Evolutionary conservation across 805 yeast species (phyloP).

Genomic region (Yarrowia divulgata): DNA sequence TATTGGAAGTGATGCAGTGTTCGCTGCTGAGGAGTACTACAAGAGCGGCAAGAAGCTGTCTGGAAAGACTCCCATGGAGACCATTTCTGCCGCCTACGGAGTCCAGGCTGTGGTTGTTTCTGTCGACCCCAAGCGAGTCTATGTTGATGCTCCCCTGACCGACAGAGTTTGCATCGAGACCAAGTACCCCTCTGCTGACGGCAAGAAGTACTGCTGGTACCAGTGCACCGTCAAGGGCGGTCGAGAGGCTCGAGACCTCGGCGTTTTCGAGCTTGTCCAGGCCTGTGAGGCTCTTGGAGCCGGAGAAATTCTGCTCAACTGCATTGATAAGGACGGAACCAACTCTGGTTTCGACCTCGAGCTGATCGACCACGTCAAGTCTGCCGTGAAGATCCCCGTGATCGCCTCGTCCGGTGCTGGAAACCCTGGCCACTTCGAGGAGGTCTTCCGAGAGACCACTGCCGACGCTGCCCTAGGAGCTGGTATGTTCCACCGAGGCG

Average conservation of each 20-base stretch:
- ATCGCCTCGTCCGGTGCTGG: conserved; percentile 99
- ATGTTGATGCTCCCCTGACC: conserved; percentile 63
- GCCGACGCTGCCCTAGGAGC: conserved; percentile 99
- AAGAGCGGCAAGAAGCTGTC: conserved; percentile 61
- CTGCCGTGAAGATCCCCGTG: conserved; percentile 84
- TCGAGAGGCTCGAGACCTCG: conserved; percentile 85
- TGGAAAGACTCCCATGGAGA: conserved; percentile 90
- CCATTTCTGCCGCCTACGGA: conserved; percentile 91
- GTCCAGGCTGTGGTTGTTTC: conserved; percentile 97
- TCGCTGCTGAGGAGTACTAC: conserved; percentile 84
- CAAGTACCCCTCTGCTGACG: conserved; percentile 77
- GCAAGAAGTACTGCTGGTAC: conserved; percentile 89
- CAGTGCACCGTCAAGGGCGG: conserved; percentile 98
- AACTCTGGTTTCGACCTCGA: conserved; percentile 94
- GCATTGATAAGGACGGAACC: conserved; percentile 97
- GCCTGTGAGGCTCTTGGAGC: conserved; percentile 96
- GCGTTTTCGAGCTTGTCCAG: conserved; percentile 85
- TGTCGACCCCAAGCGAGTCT: conserved; percentile 94
- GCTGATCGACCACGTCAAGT: conserved; percentile 76
- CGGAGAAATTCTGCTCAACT: conserved; percentile 90
- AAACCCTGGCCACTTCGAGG: conserved; percentile 84
- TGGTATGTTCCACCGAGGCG: conserved; percentile 97
- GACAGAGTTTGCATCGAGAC: conserved; percentile 69
- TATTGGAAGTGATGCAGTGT: conserved; percentile 97
- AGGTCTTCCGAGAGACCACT: conserved; percentile 80